These are phyloP conservation scores for Mucuna pruriens DNA, from an alignment of 306 rosid genomes.

Conservation along the genomic window DNA sequence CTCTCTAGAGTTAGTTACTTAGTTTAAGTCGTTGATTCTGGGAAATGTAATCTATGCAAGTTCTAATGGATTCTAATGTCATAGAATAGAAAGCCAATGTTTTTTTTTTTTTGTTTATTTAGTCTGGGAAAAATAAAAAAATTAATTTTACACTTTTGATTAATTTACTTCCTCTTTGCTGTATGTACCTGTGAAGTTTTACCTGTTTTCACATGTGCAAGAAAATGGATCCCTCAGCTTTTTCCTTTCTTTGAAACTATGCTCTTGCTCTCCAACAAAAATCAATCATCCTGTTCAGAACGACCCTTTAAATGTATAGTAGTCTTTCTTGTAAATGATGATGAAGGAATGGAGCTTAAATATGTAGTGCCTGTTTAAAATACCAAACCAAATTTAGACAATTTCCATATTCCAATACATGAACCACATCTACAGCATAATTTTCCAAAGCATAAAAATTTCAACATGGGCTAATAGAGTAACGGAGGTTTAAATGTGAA, in stretches of 20 bases:
- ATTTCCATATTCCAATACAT: no score
- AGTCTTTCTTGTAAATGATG: no score
- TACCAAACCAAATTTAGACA: no score
- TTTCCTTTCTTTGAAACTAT: background rate
- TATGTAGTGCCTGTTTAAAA: no score
- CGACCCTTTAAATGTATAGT: no score
- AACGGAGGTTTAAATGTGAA: no score
- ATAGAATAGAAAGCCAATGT: background rate
- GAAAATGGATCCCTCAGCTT: background rate
- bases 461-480: no score
- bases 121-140: background rate
- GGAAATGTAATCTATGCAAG: background rate
- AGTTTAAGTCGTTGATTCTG: background rate
- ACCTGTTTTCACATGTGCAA: slow-evolving; percentile 52
- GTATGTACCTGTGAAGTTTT: background rate
- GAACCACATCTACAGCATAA: no score
- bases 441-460: no score
- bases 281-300: no score
- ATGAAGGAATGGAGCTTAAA: no score
- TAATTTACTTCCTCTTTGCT: background rate
- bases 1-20: background rate
- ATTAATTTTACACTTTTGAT: background rate
- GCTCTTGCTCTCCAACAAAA: no score
- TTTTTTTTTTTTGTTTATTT: background rate
- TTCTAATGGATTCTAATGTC: background rate